phyloP scores from a whole-genome alignment of 2,329 filamentous ascomycete species.

The Epichloe glyceriae region DNA sequence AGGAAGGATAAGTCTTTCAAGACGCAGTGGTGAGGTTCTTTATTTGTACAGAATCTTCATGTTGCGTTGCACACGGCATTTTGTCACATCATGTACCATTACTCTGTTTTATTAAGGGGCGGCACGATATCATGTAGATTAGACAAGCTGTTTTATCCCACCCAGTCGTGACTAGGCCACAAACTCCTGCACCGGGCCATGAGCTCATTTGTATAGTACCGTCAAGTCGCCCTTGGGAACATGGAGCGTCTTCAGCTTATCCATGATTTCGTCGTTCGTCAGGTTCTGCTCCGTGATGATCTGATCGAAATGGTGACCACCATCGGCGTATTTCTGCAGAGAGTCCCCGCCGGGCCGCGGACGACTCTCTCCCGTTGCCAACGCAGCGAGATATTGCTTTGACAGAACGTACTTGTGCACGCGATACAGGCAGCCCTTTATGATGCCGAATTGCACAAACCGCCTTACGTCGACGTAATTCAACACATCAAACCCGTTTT shows the following conservation, averaged over 20 bases:
- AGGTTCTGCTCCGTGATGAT: slow-evolving; percentile 66
- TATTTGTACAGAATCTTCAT: background rate
- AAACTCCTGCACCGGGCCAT: background rate
- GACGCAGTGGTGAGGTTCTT: background rate
- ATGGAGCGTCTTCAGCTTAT: slow-evolving; percentile 47
- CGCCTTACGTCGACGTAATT: slow-evolving; percentile 74
- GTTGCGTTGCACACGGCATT: background rate
- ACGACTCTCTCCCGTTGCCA: slow-evolving; percentile 40
- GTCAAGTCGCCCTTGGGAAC: slow-evolving; percentile 39
- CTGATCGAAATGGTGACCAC: slow-evolving; percentile 66
- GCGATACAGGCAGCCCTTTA: slow-evolving; percentile 87
- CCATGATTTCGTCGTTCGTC: slow-evolving; percentile 57
- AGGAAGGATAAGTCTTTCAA: background rate
- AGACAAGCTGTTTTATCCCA: background rate
- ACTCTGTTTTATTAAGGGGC: background rate
- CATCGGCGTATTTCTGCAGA: slow-evolving; percentile 58
- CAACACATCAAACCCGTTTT: slow-evolving; percentile 51
- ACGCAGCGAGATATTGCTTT: slow-evolving; percentile 43
- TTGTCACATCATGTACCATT: background rate
- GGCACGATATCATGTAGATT: background rate
- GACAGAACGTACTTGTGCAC: slow-evolving; percentile 82
- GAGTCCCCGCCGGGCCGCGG: slow-evolving; percentile 31
- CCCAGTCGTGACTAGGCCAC: background rate
- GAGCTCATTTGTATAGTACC: slow-evolving; percentile 36
- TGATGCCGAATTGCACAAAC: slow-evolving; percentile 88